Evolutionary conservation across 2,329 filamentous ascomycete species (phyloP), one percentile per base, ranked within the genome.

Genomic region (Amphichorda felina): DNA sequence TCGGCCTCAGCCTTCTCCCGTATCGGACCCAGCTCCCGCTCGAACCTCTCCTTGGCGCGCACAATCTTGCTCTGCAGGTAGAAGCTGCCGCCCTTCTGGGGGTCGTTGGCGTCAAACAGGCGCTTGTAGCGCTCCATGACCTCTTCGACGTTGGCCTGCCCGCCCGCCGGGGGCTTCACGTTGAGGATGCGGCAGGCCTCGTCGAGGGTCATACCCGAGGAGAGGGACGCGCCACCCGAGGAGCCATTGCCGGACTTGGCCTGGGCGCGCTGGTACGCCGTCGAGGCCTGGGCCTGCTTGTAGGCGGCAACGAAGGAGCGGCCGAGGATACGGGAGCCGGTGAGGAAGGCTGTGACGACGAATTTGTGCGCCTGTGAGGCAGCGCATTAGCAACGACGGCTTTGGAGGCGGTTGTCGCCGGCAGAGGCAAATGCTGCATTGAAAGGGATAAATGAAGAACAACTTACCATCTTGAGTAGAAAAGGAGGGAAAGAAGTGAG

Each of bases 111-210:
- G 60, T 98, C 91, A 56, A 95, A 98, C 33, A 98, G 66, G 44
- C 81, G 78, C 74, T 96, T 96, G 70, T 96, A 98, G 36, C 87
- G 73, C 47, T 82, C 77, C 61, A 82, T 79, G 37, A 94, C 78
- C 45, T 81, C 71, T 49, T 88, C 83, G 55, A 88, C 66, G 54
- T 88, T 82, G 40, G 80, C 71, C 54, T 86, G 71, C 31, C 84
- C 86, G 41, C 70, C 74, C 15, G 53, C 46, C 2, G 89, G 88
- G 26, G 88, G 85, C 57, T 89, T 85, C 47, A 98, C 87, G 57
- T 98, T 94, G 43, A 98, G 74, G 53, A 98, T 95, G 62, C 87
- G 85, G 74, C 87, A 96, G 36, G 91, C 91, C 68, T 98, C 91
- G 47, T 94, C 86, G 50, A 98, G 78, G 8, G 87, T 91, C 60